Conservation (phyloP, 495 filamentous ascomycete species). For the Neurospora tetraspora region DNA sequence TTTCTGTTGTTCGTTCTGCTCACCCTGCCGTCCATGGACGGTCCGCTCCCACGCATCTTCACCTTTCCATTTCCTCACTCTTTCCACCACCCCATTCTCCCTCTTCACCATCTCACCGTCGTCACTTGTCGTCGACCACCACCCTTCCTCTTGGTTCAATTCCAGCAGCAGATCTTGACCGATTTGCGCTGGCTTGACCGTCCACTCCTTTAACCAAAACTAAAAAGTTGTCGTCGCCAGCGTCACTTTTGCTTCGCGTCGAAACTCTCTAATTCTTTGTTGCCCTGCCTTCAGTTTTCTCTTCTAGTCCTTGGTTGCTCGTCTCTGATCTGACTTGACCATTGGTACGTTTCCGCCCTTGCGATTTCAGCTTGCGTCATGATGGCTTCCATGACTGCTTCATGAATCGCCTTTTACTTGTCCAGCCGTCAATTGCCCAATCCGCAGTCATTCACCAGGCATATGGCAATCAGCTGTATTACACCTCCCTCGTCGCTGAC, state of each 20-base stretch:
- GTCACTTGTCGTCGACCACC: constrained; percentile 17
- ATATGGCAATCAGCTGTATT: not conserved
- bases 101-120: constrained; percentile 8
- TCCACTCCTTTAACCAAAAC: constrained; percentile 37
- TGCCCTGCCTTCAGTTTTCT: constrained; percentile 5
- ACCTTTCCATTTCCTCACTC: constrained; percentile 10
- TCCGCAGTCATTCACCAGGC: not conserved
- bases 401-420: not conserved
- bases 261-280: constrained; percentile 16
- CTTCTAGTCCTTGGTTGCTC: constrained; percentile 10
- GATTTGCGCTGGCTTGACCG: constrained; percentile 43
- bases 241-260: constrained; percentile 18
- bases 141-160: constrained; percentile 32
- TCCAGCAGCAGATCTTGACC: constrained; percentile 34
- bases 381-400: not conserved
- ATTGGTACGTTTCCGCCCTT: constrained; percentile 10
- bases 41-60: constrained; percentile 3
- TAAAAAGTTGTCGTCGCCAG: constrained; percentile 1
- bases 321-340: constrained; percentile 4
- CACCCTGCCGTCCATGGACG: not conserved
- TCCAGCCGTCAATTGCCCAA: not conserved
- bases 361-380: not conserved
- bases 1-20: not conserved
- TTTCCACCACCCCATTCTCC: constrained; percentile 9
- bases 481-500: constrained; percentile 11